These are phyloP conservation scores for Pterulicium gracile DNA, from an alignment of 1,284 basidiomycete species.

Conservation along the genomic window DNA sequence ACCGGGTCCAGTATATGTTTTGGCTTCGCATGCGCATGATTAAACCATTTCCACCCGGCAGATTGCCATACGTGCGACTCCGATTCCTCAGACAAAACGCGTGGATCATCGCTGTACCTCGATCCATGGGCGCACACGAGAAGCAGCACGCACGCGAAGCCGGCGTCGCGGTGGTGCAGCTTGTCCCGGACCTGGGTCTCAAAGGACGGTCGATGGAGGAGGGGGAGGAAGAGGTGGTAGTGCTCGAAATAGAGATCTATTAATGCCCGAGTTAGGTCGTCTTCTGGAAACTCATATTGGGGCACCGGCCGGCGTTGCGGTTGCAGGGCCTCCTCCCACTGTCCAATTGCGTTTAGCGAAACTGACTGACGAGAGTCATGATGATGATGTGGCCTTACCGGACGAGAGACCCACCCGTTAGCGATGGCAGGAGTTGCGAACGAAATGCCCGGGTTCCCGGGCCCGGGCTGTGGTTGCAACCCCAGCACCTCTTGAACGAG, in stretches of 20 bases:
- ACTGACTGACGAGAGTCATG: too few relatives aligned
- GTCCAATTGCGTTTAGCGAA: too few relatives aligned
- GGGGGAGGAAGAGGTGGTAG: constrained; percentile 53
- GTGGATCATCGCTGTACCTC: constrained; percentile 56
- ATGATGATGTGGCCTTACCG: not conserved
- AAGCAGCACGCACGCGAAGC: constrained; percentile 61
- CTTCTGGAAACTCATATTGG: constrained; percentile 39
- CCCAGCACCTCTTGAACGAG: not conserved
- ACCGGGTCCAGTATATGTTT: not conserved
- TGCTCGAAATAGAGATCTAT: constrained; percentile 65
- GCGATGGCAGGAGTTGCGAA: too few relatives aligned
- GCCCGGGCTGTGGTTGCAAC: too few relatives aligned
- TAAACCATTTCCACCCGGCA: constrained; percentile 1
- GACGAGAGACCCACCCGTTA: not conserved
- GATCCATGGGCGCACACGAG: constrained; percentile 72
- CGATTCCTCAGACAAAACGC: constrained; percentile 38
- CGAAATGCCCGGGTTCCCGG: too few relatives aligned
- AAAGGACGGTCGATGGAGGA: constrained; percentile 61
- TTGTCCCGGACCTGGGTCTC: constrained; percentile 43
- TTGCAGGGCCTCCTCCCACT: too few relatives aligned
- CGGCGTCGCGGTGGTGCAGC: constrained; percentile 33
- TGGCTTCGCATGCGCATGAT: constrained; percentile 12
- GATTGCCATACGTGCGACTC: constrained; percentile 24
- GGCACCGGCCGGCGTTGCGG: not conserved
- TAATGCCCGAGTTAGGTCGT: constrained; percentile 48